Percentiles rank a stretch among this genome's conserved stretches.
phyloP scores from a whole-genome alignment of 1,139 yeast genomes.

The Blastobotrys malaysiensis region DNA sequence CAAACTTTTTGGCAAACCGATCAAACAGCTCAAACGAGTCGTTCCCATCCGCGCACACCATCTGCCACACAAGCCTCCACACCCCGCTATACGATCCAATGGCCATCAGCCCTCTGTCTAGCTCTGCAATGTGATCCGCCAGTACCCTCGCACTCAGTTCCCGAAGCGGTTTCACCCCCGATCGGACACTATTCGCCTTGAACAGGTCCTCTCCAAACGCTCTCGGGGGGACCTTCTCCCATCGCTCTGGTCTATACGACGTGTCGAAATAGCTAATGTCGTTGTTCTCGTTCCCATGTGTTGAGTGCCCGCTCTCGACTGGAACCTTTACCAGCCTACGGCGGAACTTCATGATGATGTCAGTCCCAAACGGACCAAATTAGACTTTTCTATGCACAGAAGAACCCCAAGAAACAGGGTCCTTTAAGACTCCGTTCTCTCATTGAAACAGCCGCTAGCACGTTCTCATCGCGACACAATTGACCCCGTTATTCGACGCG shows the following conservation, averaged over 20 bases:
- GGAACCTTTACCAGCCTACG: not conserved
- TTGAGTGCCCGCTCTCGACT: not conserved
- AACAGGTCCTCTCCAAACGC: not conserved
- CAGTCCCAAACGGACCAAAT: not conserved
- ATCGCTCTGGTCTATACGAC: constrained; percentile 5
- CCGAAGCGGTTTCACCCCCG: constrained; percentile 7
- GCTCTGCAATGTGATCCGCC: constrained; percentile 10
- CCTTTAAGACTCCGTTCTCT: too few species aligned
- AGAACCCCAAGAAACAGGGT: too few species aligned
- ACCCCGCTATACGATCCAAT: constrained; percentile 18
- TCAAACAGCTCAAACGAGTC: constrained; percentile 25
- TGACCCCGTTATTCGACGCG: too few species aligned
- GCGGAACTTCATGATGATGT: not conserved
- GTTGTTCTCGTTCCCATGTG: not conserved
- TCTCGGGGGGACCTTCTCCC: constrained; percentile 4
- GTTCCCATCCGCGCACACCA: constrained; percentile 19
- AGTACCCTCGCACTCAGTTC: constrained; percentile 13
- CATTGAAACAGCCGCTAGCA: too few species aligned
- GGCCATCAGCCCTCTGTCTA: constrained; percentile 13
- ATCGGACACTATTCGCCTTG: not conserved
- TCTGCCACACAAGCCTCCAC: constrained; percentile 26
- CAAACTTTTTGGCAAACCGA: constrained; percentile 21
- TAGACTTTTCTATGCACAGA: not conserved
- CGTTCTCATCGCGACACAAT: too few species aligned
- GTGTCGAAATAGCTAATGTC: constrained; percentile 10